phyloP scores from a whole-genome alignment of 148 eudicot species.

The Rhododendron kiyosumense region DNA sequence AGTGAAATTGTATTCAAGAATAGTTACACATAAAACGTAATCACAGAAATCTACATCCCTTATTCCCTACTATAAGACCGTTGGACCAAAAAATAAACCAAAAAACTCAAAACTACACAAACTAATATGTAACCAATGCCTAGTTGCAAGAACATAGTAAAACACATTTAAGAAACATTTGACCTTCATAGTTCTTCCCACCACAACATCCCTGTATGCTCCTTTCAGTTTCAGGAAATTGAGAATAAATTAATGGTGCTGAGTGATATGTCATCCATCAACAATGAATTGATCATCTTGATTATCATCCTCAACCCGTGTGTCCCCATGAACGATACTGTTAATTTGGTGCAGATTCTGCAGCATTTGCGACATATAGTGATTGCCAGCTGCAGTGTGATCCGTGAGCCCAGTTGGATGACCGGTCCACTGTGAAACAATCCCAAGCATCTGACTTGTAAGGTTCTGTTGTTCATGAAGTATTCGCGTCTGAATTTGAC shows the following conservation, averaged over 20 bases:
- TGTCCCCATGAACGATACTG: constrained; percentile 72
- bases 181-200: constrained; percentile 9
- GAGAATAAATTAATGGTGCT: not conserved
- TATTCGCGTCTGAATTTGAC: constrained; percentile 66
- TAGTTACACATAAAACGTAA: not conserved
- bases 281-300: constrained; percentile 90
- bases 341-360: constrained; percentile 79
- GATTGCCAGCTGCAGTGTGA: constrained; percentile 64
- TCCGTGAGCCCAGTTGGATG: constrained; percentile 74
- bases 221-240: not conserved
- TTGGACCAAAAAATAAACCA: not conserved
- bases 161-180: not conserved
- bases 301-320: constrained; percentile 72
- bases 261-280: constrained; percentile 42
- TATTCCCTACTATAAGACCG: constrained; percentile 4
- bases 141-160: constrained; percentile 2
- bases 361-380: constrained; percentile 86
- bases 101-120: not conserved
- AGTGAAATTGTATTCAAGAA: not conserved
- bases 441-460: constrained; percentile 59
- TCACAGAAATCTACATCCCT: constrained; percentile 10
- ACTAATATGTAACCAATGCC: constrained; percentile 9
- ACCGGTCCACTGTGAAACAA: constrained; percentile 87
- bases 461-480: constrained; percentile 86
- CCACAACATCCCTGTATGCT: not conserved